A percentile compares a stretch with the other conserved stretches of the same genome.
Evolutionary conservation across 1,284 basidiomycete genomes (phyloP).

Genomic region (Austroboletus niveus): DNA sequence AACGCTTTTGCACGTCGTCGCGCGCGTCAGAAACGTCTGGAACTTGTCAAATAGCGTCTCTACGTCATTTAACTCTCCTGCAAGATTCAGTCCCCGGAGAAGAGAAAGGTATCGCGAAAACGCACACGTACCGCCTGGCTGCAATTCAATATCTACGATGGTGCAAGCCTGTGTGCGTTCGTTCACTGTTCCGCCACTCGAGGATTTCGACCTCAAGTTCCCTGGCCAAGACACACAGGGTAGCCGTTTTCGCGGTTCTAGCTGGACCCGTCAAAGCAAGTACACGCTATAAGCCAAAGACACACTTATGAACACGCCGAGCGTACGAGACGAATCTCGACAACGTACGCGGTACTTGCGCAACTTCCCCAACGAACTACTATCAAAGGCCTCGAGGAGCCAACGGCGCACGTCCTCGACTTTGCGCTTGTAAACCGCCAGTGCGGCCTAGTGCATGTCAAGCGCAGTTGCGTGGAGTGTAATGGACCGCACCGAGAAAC

Average conservation of each 20-base stretch:
- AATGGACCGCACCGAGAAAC: conserved; percentile 13
- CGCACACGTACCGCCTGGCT: conserved; percentile 8
- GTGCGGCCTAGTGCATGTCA: conserved; percentile 46
- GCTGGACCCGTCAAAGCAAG: conserved; percentile 87
- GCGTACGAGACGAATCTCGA: not conserved
- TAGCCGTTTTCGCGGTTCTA: conserved; percentile 89
- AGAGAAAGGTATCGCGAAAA: conserved; percentile 7
- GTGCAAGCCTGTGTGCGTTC: conserved; percentile 30
- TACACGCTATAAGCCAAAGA: conserved; percentile 58
- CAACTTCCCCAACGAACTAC: conserved; percentile 60
- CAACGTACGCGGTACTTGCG: conserved; percentile 73
- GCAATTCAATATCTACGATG: conserved; percentile 5
- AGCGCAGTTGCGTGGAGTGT: not conserved
- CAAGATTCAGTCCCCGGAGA: no score
- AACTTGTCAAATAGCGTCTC: conserved; percentile 76
- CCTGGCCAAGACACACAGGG: conserved; percentile 70
- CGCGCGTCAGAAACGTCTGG: conserved; percentile 73
- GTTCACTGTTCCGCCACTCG: conserved; percentile 79
- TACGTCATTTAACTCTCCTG: conserved; percentile 26
- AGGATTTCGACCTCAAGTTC: conserved; percentile 81
- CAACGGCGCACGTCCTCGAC: conserved; percentile 83
- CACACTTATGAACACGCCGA: not conserved
- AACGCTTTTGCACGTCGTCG: conserved; percentile 62
- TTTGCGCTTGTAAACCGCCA: conserved; percentile 89
- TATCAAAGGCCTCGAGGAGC: conserved; percentile 82